phyloP scores from a whole-genome alignment of 2,329 filamentous ascomycete genomes.

The Alternaria infectoria region DNA sequence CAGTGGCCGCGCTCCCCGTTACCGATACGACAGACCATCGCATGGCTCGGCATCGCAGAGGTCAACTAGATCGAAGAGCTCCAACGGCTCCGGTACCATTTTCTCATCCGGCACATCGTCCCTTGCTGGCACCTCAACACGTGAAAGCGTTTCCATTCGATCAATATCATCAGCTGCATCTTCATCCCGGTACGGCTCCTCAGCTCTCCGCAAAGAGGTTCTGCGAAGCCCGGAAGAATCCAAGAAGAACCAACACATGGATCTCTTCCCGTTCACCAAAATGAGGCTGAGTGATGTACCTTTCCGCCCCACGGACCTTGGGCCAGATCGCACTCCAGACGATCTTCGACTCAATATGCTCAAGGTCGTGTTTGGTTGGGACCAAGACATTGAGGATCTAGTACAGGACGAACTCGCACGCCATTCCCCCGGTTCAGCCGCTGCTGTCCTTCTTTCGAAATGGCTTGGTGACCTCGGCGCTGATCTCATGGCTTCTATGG shows the following conservation, averaged over 20 bases:
- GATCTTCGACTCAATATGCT: conserved; percentile 90
- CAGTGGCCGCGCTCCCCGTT: conserved; percentile 51
- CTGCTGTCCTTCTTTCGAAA: conserved; percentile 82
- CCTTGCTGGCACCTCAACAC: conserved; percentile 39
- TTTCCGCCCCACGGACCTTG: conserved; percentile 72
- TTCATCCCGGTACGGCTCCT: conserved; percentile 58
- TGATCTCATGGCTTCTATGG: conserved; percentile 79
- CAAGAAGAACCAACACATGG: conserved; percentile 64
- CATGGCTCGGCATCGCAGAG: conserved; percentile 21
- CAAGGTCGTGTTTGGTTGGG: conserved; percentile 93
- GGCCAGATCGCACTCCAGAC: conserved; percentile 60
- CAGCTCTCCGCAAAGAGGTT: conserved; percentile 80
- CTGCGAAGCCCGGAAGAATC: conserved; percentile 76
- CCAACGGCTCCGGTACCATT: conserved; percentile 62
- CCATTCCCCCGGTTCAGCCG: conserved; percentile 75
- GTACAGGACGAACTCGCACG: conserved; percentile 83
- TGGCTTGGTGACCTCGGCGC: conserved; percentile 89
- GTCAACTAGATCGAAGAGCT: conserved; percentile 38
- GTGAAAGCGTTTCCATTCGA: conserved; percentile 64
- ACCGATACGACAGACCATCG: conserved; percentile 55
- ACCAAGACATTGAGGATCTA: conserved; percentile 79
- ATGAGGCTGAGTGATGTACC: conserved; percentile 81
- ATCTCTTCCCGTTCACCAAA: conserved; percentile 86
- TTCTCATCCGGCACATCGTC: conserved; percentile 71
- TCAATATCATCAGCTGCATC: conserved; percentile 59